These are phyloP conservation scores for Neurospora sp. DNA, from an alignment of 495 filamentous ascomycete genomes.

Conservation along the genomic window DNA sequence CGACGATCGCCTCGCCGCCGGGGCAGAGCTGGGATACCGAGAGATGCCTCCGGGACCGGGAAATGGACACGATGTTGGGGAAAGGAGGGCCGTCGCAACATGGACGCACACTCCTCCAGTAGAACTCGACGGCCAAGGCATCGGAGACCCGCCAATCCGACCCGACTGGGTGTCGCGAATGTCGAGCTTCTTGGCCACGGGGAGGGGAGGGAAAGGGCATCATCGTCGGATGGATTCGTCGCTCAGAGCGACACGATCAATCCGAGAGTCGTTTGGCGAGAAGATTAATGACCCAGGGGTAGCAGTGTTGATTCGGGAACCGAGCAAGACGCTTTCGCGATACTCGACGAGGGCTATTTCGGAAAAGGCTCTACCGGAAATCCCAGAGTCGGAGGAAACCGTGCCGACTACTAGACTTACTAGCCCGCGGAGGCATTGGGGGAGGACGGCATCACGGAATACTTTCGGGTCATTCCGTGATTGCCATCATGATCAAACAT, in stretches of 20 bases:
- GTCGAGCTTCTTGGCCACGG: background rate
- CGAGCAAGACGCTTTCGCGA: constrained; percentile 2
- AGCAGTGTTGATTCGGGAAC: constrained; percentile 3
- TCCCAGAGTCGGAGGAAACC: background rate
- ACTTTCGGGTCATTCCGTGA: background rate
- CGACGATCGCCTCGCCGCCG: background rate
- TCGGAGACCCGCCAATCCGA: constrained; percentile 2
- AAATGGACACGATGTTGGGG: background rate
- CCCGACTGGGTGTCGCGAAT: constrained; percentile 5
- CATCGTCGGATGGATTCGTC: background rate
- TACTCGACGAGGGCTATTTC: constrained; percentile 1
- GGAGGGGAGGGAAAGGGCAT: background rate
- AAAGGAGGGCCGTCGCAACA: constrained; percentile 1
- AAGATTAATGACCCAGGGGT: constrained; percentile 18
- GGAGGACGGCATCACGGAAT: background rate
- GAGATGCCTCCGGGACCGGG: background rate
- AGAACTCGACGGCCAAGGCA: constrained; percentile 18
- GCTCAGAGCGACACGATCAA: background rate
- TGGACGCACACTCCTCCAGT: constrained; percentile 16
- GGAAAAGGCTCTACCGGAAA: background rate
- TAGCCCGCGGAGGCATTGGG: background rate
- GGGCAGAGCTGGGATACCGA: background rate
- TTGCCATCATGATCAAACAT: background rate
- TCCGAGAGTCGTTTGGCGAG: constrained; percentile 20
- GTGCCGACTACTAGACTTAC: background rate